Evolutionary conservation across 2,329 filamentous ascomycete genomes (phyloP).

Genomic region (Ramularia endophylla): DNA sequence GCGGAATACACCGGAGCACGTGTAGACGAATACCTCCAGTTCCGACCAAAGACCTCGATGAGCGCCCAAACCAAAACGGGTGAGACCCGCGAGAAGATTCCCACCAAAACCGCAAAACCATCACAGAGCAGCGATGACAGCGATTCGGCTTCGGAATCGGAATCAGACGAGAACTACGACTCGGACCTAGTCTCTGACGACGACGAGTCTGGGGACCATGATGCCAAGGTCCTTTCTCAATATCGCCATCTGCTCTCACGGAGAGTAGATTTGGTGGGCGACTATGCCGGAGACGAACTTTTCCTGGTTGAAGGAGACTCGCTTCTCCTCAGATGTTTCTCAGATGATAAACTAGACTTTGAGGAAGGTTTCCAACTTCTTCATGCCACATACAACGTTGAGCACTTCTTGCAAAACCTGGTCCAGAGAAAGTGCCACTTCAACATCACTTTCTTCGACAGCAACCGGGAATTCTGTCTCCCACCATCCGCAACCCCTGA

Average conservation of each 20-base stretch:
- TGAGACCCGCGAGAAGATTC: no score
- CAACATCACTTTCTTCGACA: slow-evolving; percentile 63
- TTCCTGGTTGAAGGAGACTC: slow-evolving; percentile 71
- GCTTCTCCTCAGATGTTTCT: slow-evolving; percentile 58
- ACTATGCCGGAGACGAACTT: slow-evolving; percentile 67
- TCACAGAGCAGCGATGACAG: no score
- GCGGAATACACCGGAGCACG: no score
- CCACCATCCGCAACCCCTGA: slow-evolving; percentile 37
- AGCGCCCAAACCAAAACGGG: no score
- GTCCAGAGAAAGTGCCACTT: slow-evolving; percentile 62
- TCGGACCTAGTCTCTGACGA: slow-evolving; percentile 6
- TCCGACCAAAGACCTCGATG: no score
- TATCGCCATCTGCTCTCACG: slow-evolving; percentile 41
- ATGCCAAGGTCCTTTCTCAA: slow-evolving; percentile 13
- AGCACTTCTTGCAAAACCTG: slow-evolving; percentile 58
- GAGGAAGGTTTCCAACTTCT: slow-evolving; percentile 63
- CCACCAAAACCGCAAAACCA: no score
- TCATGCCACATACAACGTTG: slow-evolving; percentile 64
- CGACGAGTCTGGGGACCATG: slow-evolving; percentile 9
- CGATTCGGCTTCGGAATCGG: no score
- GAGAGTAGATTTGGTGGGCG: slow-evolving; percentile 62
- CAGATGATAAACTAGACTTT: slow-evolving; percentile 60
- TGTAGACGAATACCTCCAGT: no score
- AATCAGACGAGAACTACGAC: slow-evolving; percentile 3
- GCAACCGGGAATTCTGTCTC: slow-evolving; percentile 51